Evolutionary conservation across 1,139 yeast genomes (phyloP).

Genomic region (Kurtzmaniella quercitrusa): DNA sequence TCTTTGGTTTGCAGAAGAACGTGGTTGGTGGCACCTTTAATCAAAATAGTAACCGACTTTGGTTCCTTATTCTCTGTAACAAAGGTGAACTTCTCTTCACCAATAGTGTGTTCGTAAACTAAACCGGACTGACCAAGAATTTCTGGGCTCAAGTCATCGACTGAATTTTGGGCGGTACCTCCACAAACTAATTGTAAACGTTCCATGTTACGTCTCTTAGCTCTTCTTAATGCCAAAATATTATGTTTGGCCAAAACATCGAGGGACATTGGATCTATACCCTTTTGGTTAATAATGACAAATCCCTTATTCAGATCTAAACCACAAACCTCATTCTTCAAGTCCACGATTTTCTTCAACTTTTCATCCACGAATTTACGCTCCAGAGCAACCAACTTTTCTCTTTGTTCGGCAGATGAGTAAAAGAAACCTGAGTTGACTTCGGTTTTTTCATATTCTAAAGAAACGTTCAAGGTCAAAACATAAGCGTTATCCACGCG

Average conservation of each 20-base stretch:
- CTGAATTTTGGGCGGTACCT: constrained; percentile 97
- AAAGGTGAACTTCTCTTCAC: constrained; percentile 96
- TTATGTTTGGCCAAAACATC: constrained; percentile 92
- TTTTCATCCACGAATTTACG: constrained; percentile 94
- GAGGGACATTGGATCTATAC: constrained; percentile 97
- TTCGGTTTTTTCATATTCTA: constrained; percentile 97
- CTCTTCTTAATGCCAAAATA: constrained; percentile 92
- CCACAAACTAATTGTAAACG: constrained; percentile 94
- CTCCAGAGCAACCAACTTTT: constrained; percentile 89
- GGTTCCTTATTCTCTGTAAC: constrained; percentile 92
- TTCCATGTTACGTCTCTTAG: constrained; percentile 99
- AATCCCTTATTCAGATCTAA: constrained; percentile 71
- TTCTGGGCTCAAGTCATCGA: constrained; percentile 83
- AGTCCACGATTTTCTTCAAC: constrained; percentile 82
- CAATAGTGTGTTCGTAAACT: constrained; percentile 88
- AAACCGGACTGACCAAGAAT: constrained; percentile 89
- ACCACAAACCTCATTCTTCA: constrained; percentile 89
- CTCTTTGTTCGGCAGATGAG: constrained; percentile 94
- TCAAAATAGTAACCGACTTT: constrained; percentile 84
- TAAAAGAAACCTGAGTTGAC: constrained; percentile 96
- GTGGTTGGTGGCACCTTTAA: constrained; percentile 90
- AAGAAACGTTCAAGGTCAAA: constrained; percentile 84
- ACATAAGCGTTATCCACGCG: constrained; percentile 78
- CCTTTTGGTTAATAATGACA: constrained; percentile 96
- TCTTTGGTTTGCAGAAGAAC: constrained; percentile 90